Conservation (phyloP, 257 asterid genomes). For the Apocynum venetum region DNA sequence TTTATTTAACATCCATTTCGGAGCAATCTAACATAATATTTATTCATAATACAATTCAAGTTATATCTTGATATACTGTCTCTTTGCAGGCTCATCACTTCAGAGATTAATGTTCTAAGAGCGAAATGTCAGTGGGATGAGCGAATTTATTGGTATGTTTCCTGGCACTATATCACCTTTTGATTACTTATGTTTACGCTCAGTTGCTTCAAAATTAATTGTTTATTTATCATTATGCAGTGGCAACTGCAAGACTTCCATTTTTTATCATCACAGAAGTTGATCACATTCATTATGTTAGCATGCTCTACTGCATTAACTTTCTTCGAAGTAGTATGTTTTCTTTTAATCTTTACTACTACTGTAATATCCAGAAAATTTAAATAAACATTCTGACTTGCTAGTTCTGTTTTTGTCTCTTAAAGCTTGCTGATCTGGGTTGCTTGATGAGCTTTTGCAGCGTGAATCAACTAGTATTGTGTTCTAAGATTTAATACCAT, state of each 20-base stretch:
- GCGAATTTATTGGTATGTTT: conserved; percentile 8
- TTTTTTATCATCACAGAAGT: conserved; percentile 6
- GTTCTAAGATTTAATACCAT: background rate
- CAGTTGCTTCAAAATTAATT: background rate
- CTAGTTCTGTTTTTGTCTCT: background rate
- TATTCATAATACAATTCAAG: background rate
- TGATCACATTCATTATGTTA: background rate
- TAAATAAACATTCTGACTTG: background rate
- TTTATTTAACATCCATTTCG: background rate
- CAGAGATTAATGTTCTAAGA: background rate
- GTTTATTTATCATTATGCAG: conserved; percentile 9
- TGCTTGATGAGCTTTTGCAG: background rate
- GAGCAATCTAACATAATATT: background rate
- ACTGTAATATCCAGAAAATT: background rate
- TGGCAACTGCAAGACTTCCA: conserved; percentile 10
- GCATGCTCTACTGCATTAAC: background rate
- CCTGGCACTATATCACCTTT: background rate
- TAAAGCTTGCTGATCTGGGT: background rate
- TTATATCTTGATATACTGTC: background rate
- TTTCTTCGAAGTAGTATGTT: background rate
- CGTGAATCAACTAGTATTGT: background rate
- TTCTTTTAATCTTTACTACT: background rate
- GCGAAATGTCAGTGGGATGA: background rate
- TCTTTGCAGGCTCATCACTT: background rate
- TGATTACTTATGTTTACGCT: background rate